A percentile compares a stretch with the other conserved stretches of the same genome.
Conservation (phyloP, 768 basidiomycete genomes). For the Macrolepiota dolichaula region DNA sequence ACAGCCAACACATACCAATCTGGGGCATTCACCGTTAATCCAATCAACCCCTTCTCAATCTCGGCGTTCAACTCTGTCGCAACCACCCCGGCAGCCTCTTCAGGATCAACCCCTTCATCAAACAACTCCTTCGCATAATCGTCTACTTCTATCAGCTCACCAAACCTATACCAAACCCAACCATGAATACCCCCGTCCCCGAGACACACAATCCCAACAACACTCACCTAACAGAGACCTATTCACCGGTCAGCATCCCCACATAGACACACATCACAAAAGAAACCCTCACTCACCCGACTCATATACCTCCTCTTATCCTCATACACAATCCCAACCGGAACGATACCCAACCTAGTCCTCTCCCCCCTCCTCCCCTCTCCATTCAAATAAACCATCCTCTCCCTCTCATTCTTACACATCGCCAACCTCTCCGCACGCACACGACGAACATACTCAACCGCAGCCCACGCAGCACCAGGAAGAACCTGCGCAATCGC, state of each 20-base stretch:
- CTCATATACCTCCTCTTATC: conserved; percentile 66
- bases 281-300: conserved; percentile 34
- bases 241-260: neutral
- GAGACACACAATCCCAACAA: neutral
- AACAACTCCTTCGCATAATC: conserved; percentile 44
- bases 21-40: conserved; percentile 60
- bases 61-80: conserved; percentile 55
- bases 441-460: conserved; percentile 56
- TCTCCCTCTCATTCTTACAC: conserved; percentile 7
- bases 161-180: conserved; percentile 38
- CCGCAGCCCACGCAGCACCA: conserved; percentile 68
- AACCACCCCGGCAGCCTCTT: conserved; percentile 36
- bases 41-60: conserved; percentile 44
- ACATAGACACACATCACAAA: neutral
- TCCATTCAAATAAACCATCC: conserved; percentile 10
- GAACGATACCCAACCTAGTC: conserved; percentile 45
- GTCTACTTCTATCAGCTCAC: conserved; percentile 46
- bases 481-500: conserved; percentile 49
- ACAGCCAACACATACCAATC: conserved; percentile 49
- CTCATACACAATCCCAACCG: conserved; percentile 68
- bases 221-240: conserved; percentile 23
- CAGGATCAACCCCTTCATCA: conserved; percentile 33
- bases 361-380: conserved; percentile 16
- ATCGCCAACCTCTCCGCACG: conserved; percentile 10
- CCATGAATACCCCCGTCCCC: neutral